A percentile compares a stretch with the other conserved stretches of the same genome.
phyloP scores from a whole-genome alignment of 2,329 filamentous ascomycete species.

The Paecilomyces niveus region DNA sequence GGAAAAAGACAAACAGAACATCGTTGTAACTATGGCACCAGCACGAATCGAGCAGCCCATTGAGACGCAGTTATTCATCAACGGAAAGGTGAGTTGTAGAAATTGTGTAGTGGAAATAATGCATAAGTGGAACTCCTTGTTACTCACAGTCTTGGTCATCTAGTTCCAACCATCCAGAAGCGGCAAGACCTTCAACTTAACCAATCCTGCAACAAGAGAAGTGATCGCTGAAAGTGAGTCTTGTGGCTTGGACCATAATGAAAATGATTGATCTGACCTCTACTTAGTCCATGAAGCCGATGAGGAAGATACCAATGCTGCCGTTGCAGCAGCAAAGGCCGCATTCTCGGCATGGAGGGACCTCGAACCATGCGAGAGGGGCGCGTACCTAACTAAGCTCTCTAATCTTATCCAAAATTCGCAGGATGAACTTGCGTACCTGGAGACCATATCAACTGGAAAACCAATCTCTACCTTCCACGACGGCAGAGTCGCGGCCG shows the following conservation, averaged over 20 bases:
- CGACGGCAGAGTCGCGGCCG: slow-evolving; percentile 14
- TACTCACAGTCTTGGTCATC: not conserved
- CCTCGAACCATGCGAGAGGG: slow-evolving; percentile 24
- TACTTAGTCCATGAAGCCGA: slow-evolving; percentile 24
- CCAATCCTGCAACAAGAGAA: slow-evolving; percentile 9
- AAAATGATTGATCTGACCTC: not conserved
- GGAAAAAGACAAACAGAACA: not conserved
- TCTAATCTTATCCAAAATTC: slow-evolving; percentile 21
- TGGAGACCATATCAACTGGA: slow-evolving; percentile 32
- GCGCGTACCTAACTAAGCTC: slow-evolving; percentile 25
- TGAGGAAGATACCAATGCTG: slow-evolving; percentile 25
- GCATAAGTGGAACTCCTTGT: not conserved
- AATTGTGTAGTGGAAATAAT: not conserved
- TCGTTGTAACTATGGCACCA: not conserved
- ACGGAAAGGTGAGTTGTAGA: slow-evolving; percentile 9
- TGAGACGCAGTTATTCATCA: slow-evolving; percentile 13
- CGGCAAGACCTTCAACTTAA: slow-evolving; percentile 10
- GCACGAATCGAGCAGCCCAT: slow-evolving; percentile 3
- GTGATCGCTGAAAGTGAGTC: slow-evolving; percentile 9
- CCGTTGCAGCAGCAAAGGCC: slow-evolving; percentile 29
- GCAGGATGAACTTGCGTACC: slow-evolving; percentile 21
- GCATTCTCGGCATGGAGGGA: slow-evolving; percentile 33
- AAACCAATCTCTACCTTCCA: slow-evolving; percentile 22
- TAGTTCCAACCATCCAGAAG: slow-evolving; percentile 11
- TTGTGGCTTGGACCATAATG: not conserved